Conservation (phyloP, 2,329 filamentous ascomycete genomes). For the Dactylellina drechsleri region DNA sequence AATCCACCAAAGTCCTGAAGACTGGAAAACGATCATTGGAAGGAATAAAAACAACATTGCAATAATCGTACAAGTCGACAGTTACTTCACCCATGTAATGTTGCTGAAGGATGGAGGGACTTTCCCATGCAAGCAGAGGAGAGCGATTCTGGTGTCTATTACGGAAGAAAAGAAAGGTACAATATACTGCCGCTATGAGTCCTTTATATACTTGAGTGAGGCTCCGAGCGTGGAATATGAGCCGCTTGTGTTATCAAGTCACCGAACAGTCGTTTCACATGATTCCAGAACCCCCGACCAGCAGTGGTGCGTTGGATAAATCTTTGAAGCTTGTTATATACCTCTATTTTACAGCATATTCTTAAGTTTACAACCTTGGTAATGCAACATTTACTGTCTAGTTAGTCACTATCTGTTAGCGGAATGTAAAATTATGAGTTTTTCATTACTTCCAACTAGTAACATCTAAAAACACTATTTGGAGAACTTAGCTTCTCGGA, state of each 20-base stretch:
- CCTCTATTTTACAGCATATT: too few species aligned
- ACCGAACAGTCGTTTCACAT: conserved; percentile 17
- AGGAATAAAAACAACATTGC: conserved; percentile 32
- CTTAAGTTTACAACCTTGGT: too few species aligned
- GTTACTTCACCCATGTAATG: conserved; percentile 19
- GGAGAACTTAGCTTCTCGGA: too few species aligned
- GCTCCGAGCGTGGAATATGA: conserved; percentile 39
- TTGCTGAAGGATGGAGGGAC: conserved; percentile 30
- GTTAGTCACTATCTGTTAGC: too few species aligned
- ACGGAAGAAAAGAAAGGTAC: conserved; percentile 20
- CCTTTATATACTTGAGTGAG: conserved; percentile 29
- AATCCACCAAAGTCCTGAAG: conserved; percentile 10
- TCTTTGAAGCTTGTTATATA: background rate
- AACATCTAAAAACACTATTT: too few species aligned
- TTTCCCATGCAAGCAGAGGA: conserved; percentile 22
- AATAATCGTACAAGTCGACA: conserved; percentile 13
- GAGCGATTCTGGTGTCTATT: conserved; percentile 46
- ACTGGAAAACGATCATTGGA: conserved; percentile 24
- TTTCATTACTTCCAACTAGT: too few species aligned
- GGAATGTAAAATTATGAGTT: too few species aligned
- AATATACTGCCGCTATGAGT: conserved; percentile 34
- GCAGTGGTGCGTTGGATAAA: conserved; percentile 41
- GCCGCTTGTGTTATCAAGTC: background rate
- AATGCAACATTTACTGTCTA: too few species aligned
- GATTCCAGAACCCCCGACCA: conserved; percentile 13